phyloP scores from a whole-genome alignment of 2,329 filamentous ascomycete genomes.

The Epichloe scottii region DNA sequence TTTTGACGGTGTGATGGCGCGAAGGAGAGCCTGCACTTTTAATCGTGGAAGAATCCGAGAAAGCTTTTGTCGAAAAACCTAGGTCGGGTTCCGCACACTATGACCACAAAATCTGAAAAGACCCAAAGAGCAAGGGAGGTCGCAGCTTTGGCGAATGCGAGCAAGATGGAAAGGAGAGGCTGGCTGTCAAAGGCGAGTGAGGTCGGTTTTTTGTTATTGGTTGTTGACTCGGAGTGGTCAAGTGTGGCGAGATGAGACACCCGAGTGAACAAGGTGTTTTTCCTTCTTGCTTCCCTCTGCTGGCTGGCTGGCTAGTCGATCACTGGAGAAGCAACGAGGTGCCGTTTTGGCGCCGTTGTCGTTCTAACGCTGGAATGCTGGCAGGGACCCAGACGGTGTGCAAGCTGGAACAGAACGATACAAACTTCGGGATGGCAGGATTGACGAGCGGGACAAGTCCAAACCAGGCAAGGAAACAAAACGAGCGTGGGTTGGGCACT shows the following conservation, averaged over 20 bases:
- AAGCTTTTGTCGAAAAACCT: not conserved
- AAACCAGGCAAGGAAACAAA: not conserved
- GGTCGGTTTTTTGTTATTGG: not conserved
- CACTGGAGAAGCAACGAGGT: not conserved
- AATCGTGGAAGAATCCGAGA: not conserved
- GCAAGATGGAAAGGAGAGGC: not conserved
- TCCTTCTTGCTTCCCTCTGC: not conserved
- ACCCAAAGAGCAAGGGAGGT: not conserved
- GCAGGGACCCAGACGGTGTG: not conserved
- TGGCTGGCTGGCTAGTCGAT: too few species aligned
- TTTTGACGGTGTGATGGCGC: conserved; percentile 5
- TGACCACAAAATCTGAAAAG: not conserved
- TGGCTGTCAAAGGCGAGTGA: not conserved
- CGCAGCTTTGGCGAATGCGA: not conserved
- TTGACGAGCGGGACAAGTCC: not conserved
- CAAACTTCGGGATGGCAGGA: not conserved
- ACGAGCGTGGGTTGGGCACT: not conserved
- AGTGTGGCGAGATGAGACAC: not conserved
- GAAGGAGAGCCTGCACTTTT: not conserved
- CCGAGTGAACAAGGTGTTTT: not conserved
- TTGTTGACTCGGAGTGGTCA: not conserved
- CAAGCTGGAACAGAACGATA: not conserved
- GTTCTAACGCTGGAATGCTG: conserved; percentile 1
- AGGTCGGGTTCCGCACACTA: not conserved
- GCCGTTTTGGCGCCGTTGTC: not conserved